Conservation (phyloP, 2,329 filamentous ascomycete species). For the Capronia coronata region DNA sequence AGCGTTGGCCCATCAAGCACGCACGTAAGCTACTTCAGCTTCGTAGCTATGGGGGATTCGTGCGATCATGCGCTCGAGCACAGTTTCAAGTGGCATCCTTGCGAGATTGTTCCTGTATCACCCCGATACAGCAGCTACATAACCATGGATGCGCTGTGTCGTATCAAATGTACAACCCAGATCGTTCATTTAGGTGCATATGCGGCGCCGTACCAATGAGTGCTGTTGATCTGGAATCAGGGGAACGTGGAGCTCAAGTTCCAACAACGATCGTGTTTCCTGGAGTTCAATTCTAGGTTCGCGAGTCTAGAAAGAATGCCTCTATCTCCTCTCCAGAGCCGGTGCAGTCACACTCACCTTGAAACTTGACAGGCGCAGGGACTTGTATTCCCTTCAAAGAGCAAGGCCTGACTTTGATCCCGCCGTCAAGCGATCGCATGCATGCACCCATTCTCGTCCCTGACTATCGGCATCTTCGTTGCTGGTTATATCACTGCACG, state of each 20-base stretch:
- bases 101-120: no score
- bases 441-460: slow-evolving; percentile 96
- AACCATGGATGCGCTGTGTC: no score
- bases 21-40: no score
- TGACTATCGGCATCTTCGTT: slow-evolving; percentile 97
- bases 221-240: neutral
- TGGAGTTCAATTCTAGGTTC: neutral
- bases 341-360: no score
- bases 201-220: neutral
- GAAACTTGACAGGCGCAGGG: neutral
- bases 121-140: no score
- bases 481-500: slow-evolving; percentile 98
- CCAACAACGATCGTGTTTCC: neutral
- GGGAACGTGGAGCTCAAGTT: neutral
- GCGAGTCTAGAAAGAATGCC: no score
- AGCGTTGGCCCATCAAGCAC: no score
- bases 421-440: slow-evolving; percentile 1
- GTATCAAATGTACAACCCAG: no score
- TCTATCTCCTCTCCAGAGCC: no score
- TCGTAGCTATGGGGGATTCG: no score
- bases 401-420: neutral
- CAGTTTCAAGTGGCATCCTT: no score
- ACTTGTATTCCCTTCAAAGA: neutral
- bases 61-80: no score
- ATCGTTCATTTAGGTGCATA: neutral